Evolutionary conservation across 2,329 filamentous ascomycete species (phyloP).

Genomic region (Alternaria consortialis): DNA sequence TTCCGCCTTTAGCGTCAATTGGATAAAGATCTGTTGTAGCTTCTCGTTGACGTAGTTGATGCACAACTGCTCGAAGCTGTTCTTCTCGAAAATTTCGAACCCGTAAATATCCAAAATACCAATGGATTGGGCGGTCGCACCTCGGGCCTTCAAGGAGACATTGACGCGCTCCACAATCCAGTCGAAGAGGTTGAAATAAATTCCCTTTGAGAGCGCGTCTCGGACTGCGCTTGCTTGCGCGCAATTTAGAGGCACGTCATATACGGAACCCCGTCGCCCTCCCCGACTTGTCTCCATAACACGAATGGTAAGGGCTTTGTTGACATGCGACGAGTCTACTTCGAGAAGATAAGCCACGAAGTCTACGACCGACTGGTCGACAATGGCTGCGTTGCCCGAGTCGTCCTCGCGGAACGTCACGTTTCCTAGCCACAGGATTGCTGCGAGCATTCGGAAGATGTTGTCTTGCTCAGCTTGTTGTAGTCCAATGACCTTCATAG

Average conservation of each 20-base stretch:
- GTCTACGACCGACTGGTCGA: conserved; percentile 89
- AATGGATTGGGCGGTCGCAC: conserved; percentile 81
- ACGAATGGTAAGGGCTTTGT: conserved; percentile 88
- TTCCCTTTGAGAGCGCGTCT: conserved; percentile 92
- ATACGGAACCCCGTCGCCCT: conserved; percentile 71
- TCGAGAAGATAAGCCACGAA: conserved; percentile 95
- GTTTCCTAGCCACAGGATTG: conserved; percentile 94
- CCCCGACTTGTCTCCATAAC: conserved; percentile 78
- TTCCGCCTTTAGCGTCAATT: conserved; percentile 93
- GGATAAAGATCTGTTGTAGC: conserved; percentile 98
- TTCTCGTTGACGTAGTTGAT: conserved; percentile 99
- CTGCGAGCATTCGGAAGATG: conserved; percentile 93
- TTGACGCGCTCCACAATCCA: conserved; percentile 97
- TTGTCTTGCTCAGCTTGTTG: conserved; percentile 89
- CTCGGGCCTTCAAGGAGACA: conserved; percentile 81
- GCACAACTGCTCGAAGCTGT: conserved; percentile 98
- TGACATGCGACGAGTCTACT: conserved; percentile 79
- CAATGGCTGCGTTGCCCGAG: conserved; percentile 83
- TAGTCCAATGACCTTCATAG: conserved; percentile 94
- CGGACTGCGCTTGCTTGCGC: conserved; percentile 86
- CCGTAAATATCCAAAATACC: conserved; percentile 99
- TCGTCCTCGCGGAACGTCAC: conserved; percentile 91
- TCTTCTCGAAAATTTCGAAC: conserved; percentile 97
- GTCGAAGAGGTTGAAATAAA: conserved; percentile 97
- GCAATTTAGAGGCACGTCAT: conserved; percentile 82